These are phyloP conservation scores for Ascochyta viciae-villosae DNA, from an alignment of 2,329 filamentous ascomycete species.

Conservation along the genomic window DNA sequence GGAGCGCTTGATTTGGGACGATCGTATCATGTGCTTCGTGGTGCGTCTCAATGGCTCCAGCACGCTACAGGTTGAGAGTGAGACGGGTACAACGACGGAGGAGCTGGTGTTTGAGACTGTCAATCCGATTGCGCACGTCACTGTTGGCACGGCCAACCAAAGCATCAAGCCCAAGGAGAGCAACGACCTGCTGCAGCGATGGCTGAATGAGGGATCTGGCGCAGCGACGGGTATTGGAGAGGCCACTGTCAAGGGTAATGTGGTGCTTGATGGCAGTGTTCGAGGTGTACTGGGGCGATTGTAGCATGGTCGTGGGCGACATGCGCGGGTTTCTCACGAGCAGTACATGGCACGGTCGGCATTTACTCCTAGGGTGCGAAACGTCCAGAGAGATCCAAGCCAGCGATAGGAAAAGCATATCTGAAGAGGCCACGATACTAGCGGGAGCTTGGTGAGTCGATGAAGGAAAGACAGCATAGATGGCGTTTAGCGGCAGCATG, in stretches of 20 bases:
- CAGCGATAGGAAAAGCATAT: background rate
- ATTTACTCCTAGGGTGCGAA: background rate
- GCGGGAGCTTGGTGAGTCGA: background rate
- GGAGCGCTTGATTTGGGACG: constrained; percentile 79
- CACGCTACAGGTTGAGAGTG: constrained; percentile 26
- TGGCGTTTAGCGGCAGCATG: constrained; percentile 5
- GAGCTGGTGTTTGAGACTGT: constrained; percentile 64
- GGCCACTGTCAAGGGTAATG: constrained; percentile 60
- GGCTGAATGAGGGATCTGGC: constrained; percentile 69
- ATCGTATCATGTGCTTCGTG: constrained; percentile 89
- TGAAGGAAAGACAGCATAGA: background rate
- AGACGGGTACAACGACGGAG: constrained; percentile 52
- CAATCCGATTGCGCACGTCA: constrained; percentile 86
- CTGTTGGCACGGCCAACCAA: constrained; percentile 78
- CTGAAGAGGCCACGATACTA: background rate
- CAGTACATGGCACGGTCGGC: background rate
- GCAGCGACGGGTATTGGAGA: constrained; percentile 63
- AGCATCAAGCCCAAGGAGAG: constrained; percentile 91
- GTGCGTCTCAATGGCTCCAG: constrained; percentile 62
- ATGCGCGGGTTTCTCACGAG: background rate
- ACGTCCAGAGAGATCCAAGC: background rate
- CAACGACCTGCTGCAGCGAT: constrained; percentile 79
- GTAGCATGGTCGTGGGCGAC: constrained; percentile 18
- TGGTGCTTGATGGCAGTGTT: constrained; percentile 63
- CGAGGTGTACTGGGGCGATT: constrained; percentile 50